Evolutionary conservation across 352 stramenopile genomes (phyloP), one percentile per base, ranked within the genome.

Genomic region (Globisporangium echinulatum): DNA sequence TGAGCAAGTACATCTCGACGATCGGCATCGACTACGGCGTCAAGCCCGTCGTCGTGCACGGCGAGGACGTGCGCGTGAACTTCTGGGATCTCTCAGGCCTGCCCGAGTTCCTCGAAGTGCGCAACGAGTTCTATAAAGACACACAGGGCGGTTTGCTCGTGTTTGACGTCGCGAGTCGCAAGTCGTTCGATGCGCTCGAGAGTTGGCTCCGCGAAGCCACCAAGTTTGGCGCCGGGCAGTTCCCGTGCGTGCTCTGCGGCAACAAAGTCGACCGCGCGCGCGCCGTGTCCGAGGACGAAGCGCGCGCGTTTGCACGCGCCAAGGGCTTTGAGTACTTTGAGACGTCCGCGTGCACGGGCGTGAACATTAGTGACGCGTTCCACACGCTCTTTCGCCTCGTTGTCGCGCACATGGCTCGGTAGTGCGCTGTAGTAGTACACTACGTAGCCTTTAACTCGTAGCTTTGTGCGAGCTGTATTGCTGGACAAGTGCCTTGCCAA

Each of bases 61-160:
- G 81, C 25, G 61, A 77, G 14, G 73, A 92, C 59, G 86, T 94
- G 56, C 82, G 85, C 17, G 82, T 98, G n/a, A 98, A 97, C 75
- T 98, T 98, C 62, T 98, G 92, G 91, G 92, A 98, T 54, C 74
- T 98, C 14, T 96, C 77, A 19, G 95, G 94, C 0, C 74, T 92
- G 61, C 71, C 80, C n/a, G 93, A 97, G 57, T 98, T 97, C 67
- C 83, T 96, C 61, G 93, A 98, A 56, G 93, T 98, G 36, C 78
- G 95, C 37, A 98, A 98, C 67, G 95, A 98, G 75, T 98, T 98
- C 63, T 98, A 98, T 78, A 97, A 97, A 63, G 92, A 98, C 74
- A 94, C 91, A 2, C 74, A 92, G 64, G 80, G 81, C 52, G 82
- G 68, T 0, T 68, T 90, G 37, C 71, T 92, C 46, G 82, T 87